Percentiles rank a stretch among this genome's conserved stretches.
Evolutionary conservation across 352 stramenopile genomes (phyloP).

Genomic region (Pythium utonaiense): DNA sequence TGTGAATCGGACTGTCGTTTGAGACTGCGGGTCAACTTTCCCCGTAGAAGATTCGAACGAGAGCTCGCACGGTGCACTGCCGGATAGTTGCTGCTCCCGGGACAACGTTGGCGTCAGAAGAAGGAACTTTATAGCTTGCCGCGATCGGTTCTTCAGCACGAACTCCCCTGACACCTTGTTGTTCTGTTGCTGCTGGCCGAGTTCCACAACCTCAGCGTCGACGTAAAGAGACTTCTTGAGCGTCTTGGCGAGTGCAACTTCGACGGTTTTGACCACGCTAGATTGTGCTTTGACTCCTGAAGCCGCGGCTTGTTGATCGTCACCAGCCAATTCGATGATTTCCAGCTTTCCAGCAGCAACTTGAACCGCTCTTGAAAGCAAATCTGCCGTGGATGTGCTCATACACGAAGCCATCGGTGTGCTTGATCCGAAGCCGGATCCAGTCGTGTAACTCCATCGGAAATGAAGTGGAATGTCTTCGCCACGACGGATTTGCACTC

Average conservation of each 20-base stretch:
- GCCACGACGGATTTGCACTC: conserved; percentile 35
- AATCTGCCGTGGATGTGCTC: conserved; percentile 57
- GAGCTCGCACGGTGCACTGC: conserved; percentile 46
- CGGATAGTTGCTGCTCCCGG: conserved; percentile 10
- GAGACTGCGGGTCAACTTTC: conserved; percentile 50
- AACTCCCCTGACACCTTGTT: conserved; percentile 53
- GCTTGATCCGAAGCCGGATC: conserved; percentile 57
- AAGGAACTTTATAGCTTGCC: conserved; percentile 67
- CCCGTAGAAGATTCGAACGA: conserved; percentile 74
- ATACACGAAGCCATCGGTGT: conserved; percentile 69
- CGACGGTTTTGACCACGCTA: conserved; percentile 28
- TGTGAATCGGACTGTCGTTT: conserved; percentile 52
- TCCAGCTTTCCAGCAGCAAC: conserved; percentile 56
- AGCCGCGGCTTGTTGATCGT: not conserved
- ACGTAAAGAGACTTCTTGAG: conserved; percentile 61
- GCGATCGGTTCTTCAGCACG: conserved; percentile 65
- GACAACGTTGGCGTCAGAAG: conserved; percentile 43
- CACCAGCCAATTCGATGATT: conserved; percentile 27
- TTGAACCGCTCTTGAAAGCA: conserved; percentile 51
- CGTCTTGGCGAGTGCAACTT: conserved; percentile 65
- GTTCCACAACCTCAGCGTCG: conserved; percentile 65
- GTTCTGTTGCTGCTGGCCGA: conserved; percentile 77
- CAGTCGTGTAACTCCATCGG: conserved; percentile 63
- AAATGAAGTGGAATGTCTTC: conserved; percentile 38
- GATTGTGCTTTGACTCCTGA: not conserved